These are phyloP conservation scores for Zychaea mexicana DNA, from an alignment of 371 early-diverging fungal species.

Conservation along the genomic window DNA sequence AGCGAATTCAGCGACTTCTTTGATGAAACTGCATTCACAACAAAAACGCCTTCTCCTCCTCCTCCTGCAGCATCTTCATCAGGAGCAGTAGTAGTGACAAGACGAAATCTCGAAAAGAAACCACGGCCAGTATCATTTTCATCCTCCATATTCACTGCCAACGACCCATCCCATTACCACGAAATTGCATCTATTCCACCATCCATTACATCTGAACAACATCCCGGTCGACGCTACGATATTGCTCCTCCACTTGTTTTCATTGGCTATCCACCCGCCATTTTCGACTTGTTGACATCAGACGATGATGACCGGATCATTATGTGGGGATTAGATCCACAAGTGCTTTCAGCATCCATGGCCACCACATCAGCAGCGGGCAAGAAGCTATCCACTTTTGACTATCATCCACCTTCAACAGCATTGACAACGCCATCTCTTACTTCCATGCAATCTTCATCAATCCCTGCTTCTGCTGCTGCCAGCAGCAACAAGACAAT, in stretches of 20 bases:
- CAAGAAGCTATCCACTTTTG: background rate
- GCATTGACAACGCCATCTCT: background rate
- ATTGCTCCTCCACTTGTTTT: constrained; percentile 32
- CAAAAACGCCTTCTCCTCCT: too few species aligned
- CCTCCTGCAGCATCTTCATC: too few species aligned
- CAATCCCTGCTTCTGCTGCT: background rate
- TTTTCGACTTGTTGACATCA: constrained; percentile 53
- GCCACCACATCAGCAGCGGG: constrained; percentile 26
- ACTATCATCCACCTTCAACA: background rate
- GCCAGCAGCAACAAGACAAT: too few species aligned
- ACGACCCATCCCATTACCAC: constrained; percentile 12
- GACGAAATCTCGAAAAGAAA: background rate
- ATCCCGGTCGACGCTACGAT: background rate
- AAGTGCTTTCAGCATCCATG: constrained; percentile 37
- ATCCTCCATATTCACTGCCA: constrained; percentile 18
- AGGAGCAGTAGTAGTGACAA: too few species aligned
- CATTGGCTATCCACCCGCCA: constrained; percentile 41
- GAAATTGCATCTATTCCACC: constrained; percentile 12
- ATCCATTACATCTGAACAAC: constrained; percentile 13
- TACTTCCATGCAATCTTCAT: background rate
- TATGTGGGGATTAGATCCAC: constrained; percentile 56
- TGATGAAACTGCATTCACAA: constrained; percentile 15
- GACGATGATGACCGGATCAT: constrained; percentile 62
- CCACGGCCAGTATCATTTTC: constrained; percentile 28
- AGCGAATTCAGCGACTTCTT: constrained; percentile 38